Base-by-base conservation (phyloP, 495 filamentous ascomycete species). In the Podospora conica region DNA sequence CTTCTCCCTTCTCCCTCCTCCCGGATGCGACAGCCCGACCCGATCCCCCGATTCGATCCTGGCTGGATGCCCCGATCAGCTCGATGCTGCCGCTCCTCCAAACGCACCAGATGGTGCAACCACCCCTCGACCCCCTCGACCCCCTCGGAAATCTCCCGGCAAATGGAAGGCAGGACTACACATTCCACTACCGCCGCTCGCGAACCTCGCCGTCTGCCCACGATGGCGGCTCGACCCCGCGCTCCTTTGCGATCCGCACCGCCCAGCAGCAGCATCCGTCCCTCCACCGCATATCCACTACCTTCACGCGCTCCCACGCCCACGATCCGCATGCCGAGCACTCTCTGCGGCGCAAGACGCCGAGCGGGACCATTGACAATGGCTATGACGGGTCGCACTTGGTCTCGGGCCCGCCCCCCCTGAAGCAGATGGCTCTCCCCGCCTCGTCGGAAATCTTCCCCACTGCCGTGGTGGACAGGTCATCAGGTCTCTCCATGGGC, bases 351-450 rank as follows among this genome's bases (percentile, higher is more conserved):
- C 86, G 95, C 58, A 98, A 98, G 74, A 98, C 95, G 9, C 95
- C 95, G 10, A 96, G 89, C 70, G 95, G 95, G 23, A 97, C 93
- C 21, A 84, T 98, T 63, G 90, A 92, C 61, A 93, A 91, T 64
- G 94, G 92, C 15, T 98, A 98, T 73, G 94, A 98, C 84, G 94
- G 91, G 11, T 91, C 90, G 27, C 91, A 95, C 74, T 87, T 88
- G 73, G 85, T 84, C 4, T 85, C 87, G 21, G 90, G 91, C 56
- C 91, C 91, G 40, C 91, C 90, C 58, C 86, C 90, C 3, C 78
- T 85, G 28, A 98, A 98, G 76, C 93, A 98, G 73, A 91, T 98
- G 74, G 80, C 96, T n/a, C 81, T 96, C 48, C 82, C 84, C 8
- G 74, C 74, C 12, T 76, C 77, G 23, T 79, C 79, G 28, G 77